Conservation (phyloP, 108 stramenopile genomes). For the Fragilaria crotonensis region DNA sequence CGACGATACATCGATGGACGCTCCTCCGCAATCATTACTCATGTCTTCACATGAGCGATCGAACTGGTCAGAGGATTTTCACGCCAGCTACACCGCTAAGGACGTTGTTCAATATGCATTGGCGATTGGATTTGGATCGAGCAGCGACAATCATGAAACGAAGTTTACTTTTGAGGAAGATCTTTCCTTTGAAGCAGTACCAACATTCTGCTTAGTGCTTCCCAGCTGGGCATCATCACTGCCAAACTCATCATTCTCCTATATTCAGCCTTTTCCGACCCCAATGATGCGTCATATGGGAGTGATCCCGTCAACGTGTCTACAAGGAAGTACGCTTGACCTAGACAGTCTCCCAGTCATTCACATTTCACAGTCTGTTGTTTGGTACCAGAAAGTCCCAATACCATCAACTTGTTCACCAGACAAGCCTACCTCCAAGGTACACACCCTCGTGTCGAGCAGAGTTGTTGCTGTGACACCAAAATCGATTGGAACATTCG, state of each 20-base stretch:
- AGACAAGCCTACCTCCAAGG: no score
- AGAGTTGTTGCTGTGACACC: conserved; percentile 48
- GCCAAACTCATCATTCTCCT: no score
- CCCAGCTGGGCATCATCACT: conserved; percentile 45
- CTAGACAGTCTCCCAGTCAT: conserved; percentile 47
- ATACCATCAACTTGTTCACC: no score
- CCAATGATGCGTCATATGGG: conserved; percentile 28
- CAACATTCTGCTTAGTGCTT: conserved; percentile 52
- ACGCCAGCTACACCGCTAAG: conserved; percentile 10
- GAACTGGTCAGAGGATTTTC: no score
- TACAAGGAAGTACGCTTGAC: no score
- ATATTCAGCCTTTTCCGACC: conserved; percentile 67
- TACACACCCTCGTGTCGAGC: no score
- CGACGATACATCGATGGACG: no score
- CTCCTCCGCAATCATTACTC: no score
- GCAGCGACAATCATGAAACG: conserved; percentile 28
- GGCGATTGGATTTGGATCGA: conserved; percentile 61
- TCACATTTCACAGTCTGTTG: conserved; percentile 63
- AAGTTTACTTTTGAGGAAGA: conserved; percentile 56
- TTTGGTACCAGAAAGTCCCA: conserved; percentile 21
- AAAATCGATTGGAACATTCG: conserved; percentile 69
- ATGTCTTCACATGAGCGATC: no score
- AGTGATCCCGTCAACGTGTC: conserved; percentile 27
- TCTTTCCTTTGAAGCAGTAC: conserved; percentile 43
- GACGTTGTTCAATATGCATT: conserved; percentile 67